Conservation (phyloP, 2,329 filamentous ascomycete genomes). For the Tolypocladium capitatum region DNA sequence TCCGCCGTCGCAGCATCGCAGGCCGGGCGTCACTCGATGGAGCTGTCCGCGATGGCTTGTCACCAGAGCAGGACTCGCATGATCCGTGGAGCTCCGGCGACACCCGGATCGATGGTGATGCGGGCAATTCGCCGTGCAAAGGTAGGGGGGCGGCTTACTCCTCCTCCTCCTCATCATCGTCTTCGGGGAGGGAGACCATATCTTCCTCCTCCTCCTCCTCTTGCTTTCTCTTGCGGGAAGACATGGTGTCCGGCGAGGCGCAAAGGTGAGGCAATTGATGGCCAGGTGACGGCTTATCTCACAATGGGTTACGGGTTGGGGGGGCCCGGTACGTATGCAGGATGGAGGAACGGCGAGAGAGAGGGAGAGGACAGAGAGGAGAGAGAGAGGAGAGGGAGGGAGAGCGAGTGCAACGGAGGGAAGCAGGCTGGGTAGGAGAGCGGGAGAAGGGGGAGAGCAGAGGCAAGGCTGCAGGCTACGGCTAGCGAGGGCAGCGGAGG, state of each 20-base stretch:
- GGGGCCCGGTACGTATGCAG: no score
- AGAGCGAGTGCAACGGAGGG: no score
- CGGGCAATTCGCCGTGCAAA: neutral
- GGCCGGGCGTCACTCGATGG: neutral
- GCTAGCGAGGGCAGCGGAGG: neutral
- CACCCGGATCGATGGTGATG: neutral
- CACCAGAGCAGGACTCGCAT: neutral
- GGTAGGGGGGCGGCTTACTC: conserved; percentile 28
- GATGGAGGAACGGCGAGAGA: neutral
- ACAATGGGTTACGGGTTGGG: no score
- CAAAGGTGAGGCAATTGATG: neutral
- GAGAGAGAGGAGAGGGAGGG: neutral
- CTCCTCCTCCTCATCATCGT: conserved; percentile 38
- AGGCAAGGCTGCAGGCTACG: neutral
- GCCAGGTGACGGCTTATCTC: neutral
- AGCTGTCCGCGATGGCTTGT: neutral
- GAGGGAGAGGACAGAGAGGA: neutral
- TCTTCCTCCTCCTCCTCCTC: conserved; percentile 49
- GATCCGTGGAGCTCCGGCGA: neutral
- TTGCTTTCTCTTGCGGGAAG: conserved; percentile 40
- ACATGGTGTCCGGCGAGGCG: conserved; percentile 21
- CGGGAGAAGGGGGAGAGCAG: neutral
- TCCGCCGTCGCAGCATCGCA: neutral
- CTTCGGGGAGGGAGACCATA: conserved; percentile 40
- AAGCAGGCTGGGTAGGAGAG: neutral